phyloP scores from a whole-genome alignment of 2,329 filamentous ascomycete species.

The Aspergillus carbonarius region DNA sequence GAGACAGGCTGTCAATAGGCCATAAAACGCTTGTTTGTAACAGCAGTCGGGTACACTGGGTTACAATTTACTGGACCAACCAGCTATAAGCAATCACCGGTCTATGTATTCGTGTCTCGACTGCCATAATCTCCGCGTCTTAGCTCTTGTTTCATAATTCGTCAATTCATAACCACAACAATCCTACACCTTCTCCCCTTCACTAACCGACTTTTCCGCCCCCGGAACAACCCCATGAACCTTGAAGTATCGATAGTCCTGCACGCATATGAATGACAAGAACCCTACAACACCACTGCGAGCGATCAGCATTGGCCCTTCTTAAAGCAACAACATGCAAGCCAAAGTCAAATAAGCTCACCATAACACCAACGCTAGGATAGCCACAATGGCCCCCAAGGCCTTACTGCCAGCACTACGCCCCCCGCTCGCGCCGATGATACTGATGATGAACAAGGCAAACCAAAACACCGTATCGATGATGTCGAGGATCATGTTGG shows the following conservation, averaged over 20 bases:
- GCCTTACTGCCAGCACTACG: conserved; percentile 17
- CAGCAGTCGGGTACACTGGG: background rate
- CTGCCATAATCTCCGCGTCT: too few species aligned
- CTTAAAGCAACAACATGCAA: too few species aligned
- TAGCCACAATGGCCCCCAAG: conserved; percentile 19
- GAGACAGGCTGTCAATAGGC: too few species aligned
- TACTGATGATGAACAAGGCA: conserved; percentile 23
- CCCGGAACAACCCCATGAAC: conserved; percentile 9
- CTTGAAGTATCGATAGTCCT: conserved; percentile 15
- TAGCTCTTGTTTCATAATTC: background rate
- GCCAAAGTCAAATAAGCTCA: conserved; percentile 3
- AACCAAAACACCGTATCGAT: conserved; percentile 29
- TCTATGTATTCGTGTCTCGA: background rate
- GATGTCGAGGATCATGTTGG: conserved; percentile 21
- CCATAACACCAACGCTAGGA: conserved; percentile 17
- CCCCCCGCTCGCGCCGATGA: conserved; percentile 15
- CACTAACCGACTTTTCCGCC: background rate
- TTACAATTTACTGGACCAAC: too few species aligned
- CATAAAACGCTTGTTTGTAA: background rate
- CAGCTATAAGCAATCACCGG: background rate
- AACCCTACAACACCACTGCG: conserved; percentile 11
- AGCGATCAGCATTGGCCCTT: background rate
- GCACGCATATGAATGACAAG: conserved; percentile 17
- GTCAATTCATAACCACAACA: background rate
- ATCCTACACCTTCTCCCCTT: background rate